phyloP scores from a whole-genome alignment of 169 alveolate species.

The Neospora caninum region DNA sequence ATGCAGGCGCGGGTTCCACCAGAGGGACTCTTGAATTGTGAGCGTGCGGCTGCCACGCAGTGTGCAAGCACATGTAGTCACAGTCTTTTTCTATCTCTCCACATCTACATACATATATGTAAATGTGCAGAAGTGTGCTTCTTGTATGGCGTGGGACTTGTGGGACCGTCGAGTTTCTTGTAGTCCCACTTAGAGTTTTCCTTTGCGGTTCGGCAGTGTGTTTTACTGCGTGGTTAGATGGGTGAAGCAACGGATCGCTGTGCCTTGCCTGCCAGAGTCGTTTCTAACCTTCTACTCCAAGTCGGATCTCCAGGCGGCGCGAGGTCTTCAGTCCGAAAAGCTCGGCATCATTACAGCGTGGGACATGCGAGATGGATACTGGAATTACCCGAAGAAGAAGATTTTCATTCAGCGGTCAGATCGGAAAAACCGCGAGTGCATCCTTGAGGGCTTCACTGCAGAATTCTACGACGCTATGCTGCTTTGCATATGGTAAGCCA shows the following conservation, averaged over 20 bases:
- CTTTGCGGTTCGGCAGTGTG: no score
- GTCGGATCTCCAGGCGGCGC: slow-evolving; percentile 58
- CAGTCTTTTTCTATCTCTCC: no score
- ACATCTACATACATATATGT: not conserved
- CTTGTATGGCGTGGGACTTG: no score
- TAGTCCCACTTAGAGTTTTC: no score
- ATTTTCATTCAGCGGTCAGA: slow-evolving; percentile 40
- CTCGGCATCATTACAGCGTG: slow-evolving; percentile 48
- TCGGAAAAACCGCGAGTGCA: slow-evolving; percentile 24
- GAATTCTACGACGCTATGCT: slow-evolving; percentile 59
- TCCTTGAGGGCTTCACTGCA: slow-evolving; percentile 44
- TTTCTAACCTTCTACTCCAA: slow-evolving; percentile 47
- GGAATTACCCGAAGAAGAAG: slow-evolving; percentile 49
- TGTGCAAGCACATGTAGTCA: no score
- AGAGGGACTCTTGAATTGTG: no score
- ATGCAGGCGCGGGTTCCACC: no score
- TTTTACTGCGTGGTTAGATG: not conserved
- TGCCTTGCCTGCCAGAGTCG: slow-evolving; percentile 7
- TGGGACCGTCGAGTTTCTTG: no score
- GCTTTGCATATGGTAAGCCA: slow-evolving; percentile 39
- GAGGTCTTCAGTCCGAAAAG: slow-evolving; percentile 40
- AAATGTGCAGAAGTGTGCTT: not conserved
- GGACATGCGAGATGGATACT: slow-evolving; percentile 60
- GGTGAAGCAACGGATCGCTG: no score
- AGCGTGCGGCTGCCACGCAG: no score